phyloP scores from a whole-genome alignment of 345 rosid genomes.

The Eucalyptus curtisii region DNA sequence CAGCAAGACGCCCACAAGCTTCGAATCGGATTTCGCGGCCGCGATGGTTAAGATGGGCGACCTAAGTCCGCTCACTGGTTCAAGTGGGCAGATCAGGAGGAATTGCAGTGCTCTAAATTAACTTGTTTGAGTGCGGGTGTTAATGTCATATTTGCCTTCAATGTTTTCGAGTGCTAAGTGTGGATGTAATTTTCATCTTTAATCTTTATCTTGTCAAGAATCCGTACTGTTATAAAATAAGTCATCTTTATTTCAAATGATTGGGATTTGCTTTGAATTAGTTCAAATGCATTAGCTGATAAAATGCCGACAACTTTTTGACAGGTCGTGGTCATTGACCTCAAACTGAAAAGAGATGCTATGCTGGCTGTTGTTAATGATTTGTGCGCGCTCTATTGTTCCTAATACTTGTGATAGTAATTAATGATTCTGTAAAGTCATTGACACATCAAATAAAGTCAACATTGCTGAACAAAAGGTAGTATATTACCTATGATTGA shows the following conservation, averaged over 20 bases:
- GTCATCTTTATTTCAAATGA: background rate
- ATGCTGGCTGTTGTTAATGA: background rate
- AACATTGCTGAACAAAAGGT: background rate
- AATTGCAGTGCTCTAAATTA: background rate
- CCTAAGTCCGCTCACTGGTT: background rate
- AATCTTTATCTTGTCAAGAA: background rate
- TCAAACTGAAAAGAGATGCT: background rate
- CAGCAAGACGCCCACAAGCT: slow-evolving; percentile 16
- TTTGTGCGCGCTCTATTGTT: background rate
- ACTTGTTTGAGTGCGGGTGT: background rate
- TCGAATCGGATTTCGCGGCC: background rate
- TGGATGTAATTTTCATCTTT: background rate
- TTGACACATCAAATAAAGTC: background rate
- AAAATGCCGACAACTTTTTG: background rate
- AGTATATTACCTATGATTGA: background rate
- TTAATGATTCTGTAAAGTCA: background rate
- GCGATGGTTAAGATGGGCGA: background rate
- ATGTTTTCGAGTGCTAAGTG: background rate
- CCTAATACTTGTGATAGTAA: background rate
- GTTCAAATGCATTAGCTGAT: background rate
- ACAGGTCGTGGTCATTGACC: background rate
- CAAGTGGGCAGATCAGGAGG: background rate
- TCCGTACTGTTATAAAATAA: background rate
- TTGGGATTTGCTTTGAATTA: background rate
- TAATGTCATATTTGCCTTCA: background rate